A percentile compares a stretch with the other conserved stretches of the same genome.
Conservation (phyloP, 768 basidiomycete genomes). For the Phanerochaete carnosa region DNA sequence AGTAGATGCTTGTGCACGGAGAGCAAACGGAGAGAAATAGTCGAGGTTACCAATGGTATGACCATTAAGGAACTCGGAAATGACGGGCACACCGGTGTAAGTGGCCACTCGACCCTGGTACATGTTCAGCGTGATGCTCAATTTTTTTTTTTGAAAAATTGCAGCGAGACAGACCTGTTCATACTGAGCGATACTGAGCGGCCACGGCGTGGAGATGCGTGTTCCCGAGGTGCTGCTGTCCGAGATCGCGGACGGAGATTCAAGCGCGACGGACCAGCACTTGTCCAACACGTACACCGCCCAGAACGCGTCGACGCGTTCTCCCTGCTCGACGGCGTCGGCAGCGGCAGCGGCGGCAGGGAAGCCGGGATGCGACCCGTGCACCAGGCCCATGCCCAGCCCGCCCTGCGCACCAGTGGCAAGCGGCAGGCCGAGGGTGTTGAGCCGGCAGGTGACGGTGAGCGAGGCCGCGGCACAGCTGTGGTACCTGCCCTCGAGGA, state of each 20-base stretch:
- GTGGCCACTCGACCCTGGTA: not conserved
- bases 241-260: constrained; percentile 16
- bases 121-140: not conserved
- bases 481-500: constrained; percentile 30
- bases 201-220: constrained; percentile 25
- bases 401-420: not conserved
- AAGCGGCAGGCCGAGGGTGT: constrained; percentile 12
- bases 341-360: not conserved
- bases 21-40: constrained; percentile 15
- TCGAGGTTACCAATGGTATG: constrained; percentile 6
- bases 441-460: constrained; percentile 24
- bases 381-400: constrained; percentile 1
- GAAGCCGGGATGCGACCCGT: not conserved
- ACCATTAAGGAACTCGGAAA: constrained; percentile 11
- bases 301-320: constrained; percentile 27
- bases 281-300: constrained; percentile 21
- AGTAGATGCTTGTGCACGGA: constrained; percentile 20
- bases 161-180: constrained; percentile 18
- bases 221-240: constrained; percentile 9
- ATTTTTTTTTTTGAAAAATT: too few species aligned
- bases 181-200: constrained; percentile 19
- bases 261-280: constrained; percentile 20
- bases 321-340: constrained; percentile 22
- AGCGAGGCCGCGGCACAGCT: constrained; percentile 28
- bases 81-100: constrained; percentile 3